phyloP scores from a whole-genome alignment of 108 stramenopile species.

The Cyclotella baltica region DNA sequence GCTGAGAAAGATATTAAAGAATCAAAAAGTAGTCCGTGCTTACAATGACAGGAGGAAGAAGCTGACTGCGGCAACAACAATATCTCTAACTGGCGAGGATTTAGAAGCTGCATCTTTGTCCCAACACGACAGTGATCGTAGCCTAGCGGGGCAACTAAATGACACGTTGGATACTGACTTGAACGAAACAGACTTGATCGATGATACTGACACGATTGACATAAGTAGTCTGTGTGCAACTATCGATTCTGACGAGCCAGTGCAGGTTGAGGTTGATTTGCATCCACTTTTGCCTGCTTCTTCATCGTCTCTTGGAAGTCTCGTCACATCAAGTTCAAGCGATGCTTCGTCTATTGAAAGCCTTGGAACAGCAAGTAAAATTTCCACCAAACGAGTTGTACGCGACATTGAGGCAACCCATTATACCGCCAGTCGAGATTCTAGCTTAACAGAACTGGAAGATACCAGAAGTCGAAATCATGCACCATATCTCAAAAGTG shows the following conservation, averaged over 20 bases:
- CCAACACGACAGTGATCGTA: background rate
- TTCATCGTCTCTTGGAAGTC: slow-evolving; percentile 3
- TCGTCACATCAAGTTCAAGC: too few species aligned
- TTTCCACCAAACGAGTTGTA: too few species aligned
- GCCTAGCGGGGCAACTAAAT: slow-evolving; percentile 1
- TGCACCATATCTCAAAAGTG: too few species aligned
- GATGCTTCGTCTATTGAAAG: too few species aligned
- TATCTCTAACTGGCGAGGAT: background rate
- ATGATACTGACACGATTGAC: background rate
- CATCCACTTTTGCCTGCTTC: too few species aligned
- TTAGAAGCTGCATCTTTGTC: background rate
- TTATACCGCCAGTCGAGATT: too few species aligned
- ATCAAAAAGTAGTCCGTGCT: background rate
- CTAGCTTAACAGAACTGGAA: too few species aligned
- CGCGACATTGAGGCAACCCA: too few species aligned
- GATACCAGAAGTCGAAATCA: too few species aligned
- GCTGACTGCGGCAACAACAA: background rate
- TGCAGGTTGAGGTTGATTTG: too few species aligned
- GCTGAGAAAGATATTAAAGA: slow-evolving; percentile 28
- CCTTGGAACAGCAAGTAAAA: too few species aligned
- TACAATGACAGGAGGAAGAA: background rate
- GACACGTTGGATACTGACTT: background rate
- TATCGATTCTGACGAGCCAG: background rate
- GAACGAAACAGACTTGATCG: background rate
- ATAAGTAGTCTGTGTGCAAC: background rate